phyloP scores from a whole-genome alignment of 495 filamentous ascomycete genomes.

The Trichoderma gamsii region DNA sequence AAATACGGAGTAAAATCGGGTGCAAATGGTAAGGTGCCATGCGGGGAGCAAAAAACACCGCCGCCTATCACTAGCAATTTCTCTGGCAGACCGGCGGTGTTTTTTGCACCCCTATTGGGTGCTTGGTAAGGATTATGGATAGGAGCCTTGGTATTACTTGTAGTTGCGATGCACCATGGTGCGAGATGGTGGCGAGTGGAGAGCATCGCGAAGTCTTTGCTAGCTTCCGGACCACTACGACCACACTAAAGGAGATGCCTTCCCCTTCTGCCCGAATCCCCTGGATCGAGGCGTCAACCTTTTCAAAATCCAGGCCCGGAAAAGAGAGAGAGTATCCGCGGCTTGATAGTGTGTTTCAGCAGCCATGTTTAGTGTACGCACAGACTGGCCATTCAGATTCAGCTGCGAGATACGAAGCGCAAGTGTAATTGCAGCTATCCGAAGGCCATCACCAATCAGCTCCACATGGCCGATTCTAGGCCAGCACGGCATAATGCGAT shows the following conservation, averaged over 20 bases:
- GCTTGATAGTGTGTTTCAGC: conserved; percentile 5
- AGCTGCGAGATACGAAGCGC: neutral
- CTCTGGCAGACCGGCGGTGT: no score
- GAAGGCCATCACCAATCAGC: neutral
- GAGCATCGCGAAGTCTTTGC: neutral
- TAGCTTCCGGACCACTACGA: neutral
- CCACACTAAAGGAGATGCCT: neutral
- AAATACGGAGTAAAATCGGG: no score
- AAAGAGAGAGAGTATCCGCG: neutral
- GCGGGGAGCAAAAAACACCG: no score
- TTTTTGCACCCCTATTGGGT: no score
- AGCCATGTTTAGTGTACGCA: neutral
- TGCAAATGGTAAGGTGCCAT: no score
- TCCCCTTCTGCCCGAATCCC: conserved; percentile 2
- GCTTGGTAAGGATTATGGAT: neutral
- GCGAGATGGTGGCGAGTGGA: neutral
- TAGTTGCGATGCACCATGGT: neutral
- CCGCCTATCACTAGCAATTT: no score
- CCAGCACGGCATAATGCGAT: neutral
- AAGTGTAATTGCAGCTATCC: neutral
- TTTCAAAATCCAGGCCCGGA: neutral
- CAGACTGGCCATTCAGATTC: neutral
- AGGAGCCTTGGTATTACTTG: neutral
- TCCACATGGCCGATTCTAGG: neutral
- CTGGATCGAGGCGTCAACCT: neutral